A percentile compares a stretch with the other conserved stretches of the same genome.
Evolutionary conservation across 129 eudicot species (phyloP).

Genomic region (Centrapalus pauciflorus): DNA sequence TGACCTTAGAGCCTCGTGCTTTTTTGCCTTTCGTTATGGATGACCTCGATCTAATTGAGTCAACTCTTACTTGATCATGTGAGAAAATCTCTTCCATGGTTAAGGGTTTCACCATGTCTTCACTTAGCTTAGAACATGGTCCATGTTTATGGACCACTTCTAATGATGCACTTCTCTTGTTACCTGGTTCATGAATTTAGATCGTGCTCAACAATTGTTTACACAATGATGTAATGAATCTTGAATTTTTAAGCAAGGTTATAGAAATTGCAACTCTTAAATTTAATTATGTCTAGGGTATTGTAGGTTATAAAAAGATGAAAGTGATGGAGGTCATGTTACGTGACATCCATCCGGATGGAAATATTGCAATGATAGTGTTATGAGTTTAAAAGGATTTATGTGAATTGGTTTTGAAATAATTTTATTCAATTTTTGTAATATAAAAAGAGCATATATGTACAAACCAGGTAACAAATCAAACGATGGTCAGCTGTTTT

Average conservation of each 20-base stretch:
- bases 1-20: slow-evolving; percentile 27
- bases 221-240: not conserved
- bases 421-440: no score
- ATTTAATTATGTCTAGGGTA: not conserved
- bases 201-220: not conserved
- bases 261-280: not conserved
- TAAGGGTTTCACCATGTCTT: slow-evolving; percentile 24
- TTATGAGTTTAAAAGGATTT: no score
- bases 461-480: not conserved
- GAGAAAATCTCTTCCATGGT: slow-evolving; percentile 33
- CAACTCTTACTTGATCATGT: slow-evolving; percentile 49
- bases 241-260: not conserved
- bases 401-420: not conserved
- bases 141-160: slow-evolving; percentile 65
- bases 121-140: slow-evolving; percentile 44
- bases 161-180: slow-evolving; percentile 33
- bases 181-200: slow-evolving; percentile 27
- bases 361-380: no score
- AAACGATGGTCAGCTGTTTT: not conserved
- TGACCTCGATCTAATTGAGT: slow-evolving; percentile 38
- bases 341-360: no score
- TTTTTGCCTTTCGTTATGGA: not conserved
- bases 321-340: no score
- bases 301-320: no score
- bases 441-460: no score